Conservation (phyloP, 768 basidiomycete genomes). For the Hortiboletus flavorubellus region DNA sequence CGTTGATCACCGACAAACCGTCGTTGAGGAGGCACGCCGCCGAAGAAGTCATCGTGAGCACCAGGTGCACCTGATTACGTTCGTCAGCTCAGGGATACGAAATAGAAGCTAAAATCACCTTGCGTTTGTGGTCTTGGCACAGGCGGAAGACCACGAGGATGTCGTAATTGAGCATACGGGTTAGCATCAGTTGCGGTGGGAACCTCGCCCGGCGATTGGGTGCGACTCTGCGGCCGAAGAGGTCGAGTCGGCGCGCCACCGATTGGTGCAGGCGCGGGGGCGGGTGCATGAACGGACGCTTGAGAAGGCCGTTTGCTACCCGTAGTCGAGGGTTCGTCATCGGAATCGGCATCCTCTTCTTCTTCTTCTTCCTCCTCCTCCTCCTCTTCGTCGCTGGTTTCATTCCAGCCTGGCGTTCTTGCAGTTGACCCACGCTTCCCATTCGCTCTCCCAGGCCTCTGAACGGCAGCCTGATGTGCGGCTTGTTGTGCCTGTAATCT, state of each 20-base stretch:
- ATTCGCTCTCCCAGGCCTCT: constrained; percentile 64
- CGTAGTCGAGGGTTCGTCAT: constrained; percentile 39
- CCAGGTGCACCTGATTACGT: constrained; percentile 27
- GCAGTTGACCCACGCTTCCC: constrained; percentile 41
- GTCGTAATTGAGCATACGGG: constrained; percentile 49
- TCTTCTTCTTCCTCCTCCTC: constrained; percentile 80
- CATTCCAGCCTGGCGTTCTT: constrained; percentile 47
- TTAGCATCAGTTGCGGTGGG: constrained; percentile 32
- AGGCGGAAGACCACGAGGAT: constrained; percentile 64
- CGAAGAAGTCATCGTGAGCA: constrained; percentile 44
- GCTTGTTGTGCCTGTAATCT: constrained; percentile 81
- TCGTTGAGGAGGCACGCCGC: constrained; percentile 37
- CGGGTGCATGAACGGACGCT: constrained; percentile 14
- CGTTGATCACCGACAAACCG: constrained; percentile 54
- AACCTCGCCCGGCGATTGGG: constrained; percentile 29
- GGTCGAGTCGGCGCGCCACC: constrained; percentile 26
- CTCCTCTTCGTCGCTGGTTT: constrained; percentile 78
- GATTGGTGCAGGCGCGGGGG: constrained; percentile 16
- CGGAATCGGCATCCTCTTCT: constrained; percentile 70
- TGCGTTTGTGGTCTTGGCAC: constrained; percentile 46
- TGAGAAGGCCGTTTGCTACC: constrained; percentile 34
- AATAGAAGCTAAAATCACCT: constrained; percentile 36
- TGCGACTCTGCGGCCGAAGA: constrained; percentile 29
- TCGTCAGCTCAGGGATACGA: constrained; percentile 4
- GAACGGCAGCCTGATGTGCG: constrained; percentile 73